phyloP scores from a whole-genome alignment of 129 eudicot genomes.

The Scalesia atractyloides region DNA sequence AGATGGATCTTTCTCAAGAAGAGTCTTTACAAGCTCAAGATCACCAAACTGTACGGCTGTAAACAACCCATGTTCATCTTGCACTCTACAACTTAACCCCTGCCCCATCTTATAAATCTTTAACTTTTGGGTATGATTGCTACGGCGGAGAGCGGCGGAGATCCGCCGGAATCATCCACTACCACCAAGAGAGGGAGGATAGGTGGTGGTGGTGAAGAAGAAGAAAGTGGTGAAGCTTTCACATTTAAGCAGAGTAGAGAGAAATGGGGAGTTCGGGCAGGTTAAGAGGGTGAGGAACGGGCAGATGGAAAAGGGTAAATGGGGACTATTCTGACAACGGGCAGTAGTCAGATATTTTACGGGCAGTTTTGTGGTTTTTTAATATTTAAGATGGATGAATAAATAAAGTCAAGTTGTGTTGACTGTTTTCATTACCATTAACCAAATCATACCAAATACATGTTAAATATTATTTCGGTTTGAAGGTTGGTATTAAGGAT shows the following conservation, averaged over 20 bases:
- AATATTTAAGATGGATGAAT: constrained; percentile 8
- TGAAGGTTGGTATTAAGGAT: not conserved
- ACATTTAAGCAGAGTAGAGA: constrained; percentile 30
- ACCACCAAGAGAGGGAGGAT: constrained; percentile 24
- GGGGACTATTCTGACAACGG: constrained; percentile 32
- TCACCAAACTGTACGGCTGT: constrained; percentile 68
- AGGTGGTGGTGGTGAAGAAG: constrained; percentile 30
- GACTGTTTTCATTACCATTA: constrained; percentile 19
- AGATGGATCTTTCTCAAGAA: constrained; percentile 52
- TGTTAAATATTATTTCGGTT: not conserved
- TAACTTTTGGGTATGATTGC: not conserved
- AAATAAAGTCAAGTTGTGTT: constrained; percentile 18
- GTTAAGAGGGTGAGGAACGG: constrained; percentile 14
- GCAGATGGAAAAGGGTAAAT: constrained; percentile 22
- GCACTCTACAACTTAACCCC: constrained; percentile 58
- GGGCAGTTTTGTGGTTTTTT: constrained; percentile 40
- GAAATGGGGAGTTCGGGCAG: constrained; percentile 32
- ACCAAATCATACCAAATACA: constrained; percentile 2
- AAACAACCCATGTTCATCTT: constrained; percentile 55
- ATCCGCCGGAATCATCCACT: constrained; percentile 37
- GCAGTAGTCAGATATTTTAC: constrained; percentile 59
- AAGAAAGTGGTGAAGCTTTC: constrained; percentile 33
- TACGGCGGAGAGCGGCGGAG: constrained; percentile 6
- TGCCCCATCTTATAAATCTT: constrained; percentile 56
- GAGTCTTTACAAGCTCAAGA: constrained; percentile 40